phyloP scores from a whole-genome alignment of 1,284 basidiomycete genomes.

The Mycena citricolor region DNA sequence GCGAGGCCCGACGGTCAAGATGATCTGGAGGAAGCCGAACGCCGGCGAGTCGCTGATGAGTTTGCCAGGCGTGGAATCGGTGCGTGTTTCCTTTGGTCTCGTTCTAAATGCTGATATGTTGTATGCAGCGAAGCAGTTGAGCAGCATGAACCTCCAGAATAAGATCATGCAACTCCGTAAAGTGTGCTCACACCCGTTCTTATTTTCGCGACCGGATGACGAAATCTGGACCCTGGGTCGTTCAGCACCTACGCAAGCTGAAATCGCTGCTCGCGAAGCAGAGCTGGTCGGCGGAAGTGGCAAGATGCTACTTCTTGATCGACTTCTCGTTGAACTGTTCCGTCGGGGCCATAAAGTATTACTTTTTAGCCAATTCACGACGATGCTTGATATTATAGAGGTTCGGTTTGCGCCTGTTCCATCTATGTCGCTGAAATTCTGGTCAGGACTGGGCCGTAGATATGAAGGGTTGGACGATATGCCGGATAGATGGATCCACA shows the following conservation, averaged over 20 bases:
- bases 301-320: slow-evolving; percentile 95
- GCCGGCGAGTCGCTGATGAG: slow-evolving; percentile 44
- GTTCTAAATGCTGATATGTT: background rate
- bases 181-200: slow-evolving; percentile 92
- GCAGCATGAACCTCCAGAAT: slow-evolving; percentile 92
- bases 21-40: slow-evolving; percentile 27
- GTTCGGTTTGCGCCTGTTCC: slow-evolving; percentile 35
- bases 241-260: slow-evolving; percentile 49
- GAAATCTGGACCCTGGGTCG: slow-evolving; percentile 6
- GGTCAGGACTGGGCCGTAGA: slow-evolving; percentile 85
- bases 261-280: slow-evolving; percentile 57
- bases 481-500: slow-evolving; percentile 89
- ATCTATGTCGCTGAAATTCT: slow-evolving; percentile 3
- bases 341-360: slow-evolving; percentile 85
- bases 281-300: slow-evolving; percentile 85
- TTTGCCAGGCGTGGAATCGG: slow-evolving; percentile 61
- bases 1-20: slow-evolving; percentile 26
- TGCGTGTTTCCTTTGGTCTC: slow-evolving; percentile 36
- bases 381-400: slow-evolving; percentile 94
- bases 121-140: slow-evolving; percentile 67
- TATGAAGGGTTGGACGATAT: slow-evolving; percentile 79
- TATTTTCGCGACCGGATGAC: slow-evolving; percentile 88
- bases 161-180: slow-evolving; percentile 93
- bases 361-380: slow-evolving; percentile 93
- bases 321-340: slow-evolving; percentile 86